Evolutionary conservation across 2,329 filamentous ascomycete species (phyloP), one percentile per base, ranked within the genome.

Genomic region (Calonectria honghensis): DNA sequence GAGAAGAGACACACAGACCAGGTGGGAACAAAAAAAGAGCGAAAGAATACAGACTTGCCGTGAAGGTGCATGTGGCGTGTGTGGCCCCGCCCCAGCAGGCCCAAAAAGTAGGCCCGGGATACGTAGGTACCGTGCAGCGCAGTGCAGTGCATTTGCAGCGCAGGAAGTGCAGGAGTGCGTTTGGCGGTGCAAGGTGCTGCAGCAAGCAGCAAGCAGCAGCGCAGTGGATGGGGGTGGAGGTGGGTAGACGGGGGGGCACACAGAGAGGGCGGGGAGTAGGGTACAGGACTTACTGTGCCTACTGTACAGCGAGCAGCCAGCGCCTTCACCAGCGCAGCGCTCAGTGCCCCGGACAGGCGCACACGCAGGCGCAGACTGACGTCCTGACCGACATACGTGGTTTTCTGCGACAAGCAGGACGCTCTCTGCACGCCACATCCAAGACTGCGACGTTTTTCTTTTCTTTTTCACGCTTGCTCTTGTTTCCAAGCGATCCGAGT

Each of bases 341-440:
- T 39, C 57, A 61, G 57, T 61, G 57, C 57, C 32, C 57, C 57
- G 57, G 57, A 61, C 57, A 48, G 61, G 48, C 61, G 61, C 61
- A 35, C 29, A 20, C 24, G 63, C 45, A 68, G 64, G 63, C 54
- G 54, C 73, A 61, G 67, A 66, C 64, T 16, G 45, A 41, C 68
- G 51, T 68, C 72, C 32, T 64, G 75, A 76, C 75, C 74, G 73
- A 73, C 75, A 75, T 77, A 80, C 78, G 78, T 80, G 77, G 78
- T 78, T 76, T 54, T 54, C 69, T 50, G 29, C 63, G n/a, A 59
- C 74, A 51, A 67, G 70, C 63, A 68, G 68, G 35, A 64, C 35
- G 63, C 73, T 64, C 57, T 61, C 61, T 64, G 61, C 65, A 54
- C 57, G 57, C 57, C 57, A 61, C 57, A 32, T 57, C 29, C 24